phyloP scores from a whole-genome alignment of 2,329 filamentous ascomycete genomes.

The Laburnicola sp. region DNA sequence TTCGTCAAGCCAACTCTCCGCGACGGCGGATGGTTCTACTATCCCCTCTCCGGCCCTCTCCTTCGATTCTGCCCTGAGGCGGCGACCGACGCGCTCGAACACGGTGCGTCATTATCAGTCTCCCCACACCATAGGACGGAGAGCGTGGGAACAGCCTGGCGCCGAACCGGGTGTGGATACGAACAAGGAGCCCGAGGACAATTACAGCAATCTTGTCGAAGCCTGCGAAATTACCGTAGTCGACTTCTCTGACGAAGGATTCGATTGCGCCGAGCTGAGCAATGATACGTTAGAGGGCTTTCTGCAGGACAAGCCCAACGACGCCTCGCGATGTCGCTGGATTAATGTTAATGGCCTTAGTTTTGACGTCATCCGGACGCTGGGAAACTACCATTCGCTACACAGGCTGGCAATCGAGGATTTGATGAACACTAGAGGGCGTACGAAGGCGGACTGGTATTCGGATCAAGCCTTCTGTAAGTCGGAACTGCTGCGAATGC shows the following conservation, averaged over 20 bases:
- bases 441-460: conserved; percentile 92
- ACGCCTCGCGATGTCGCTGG: conserved; percentile 81
- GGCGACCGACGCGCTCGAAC: conserved; percentile 48
- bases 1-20: conserved; percentile 30
- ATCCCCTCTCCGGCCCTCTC: conserved; percentile 38
- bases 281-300: conserved; percentile 74
- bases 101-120: conserved; percentile 52
- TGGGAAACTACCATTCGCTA: conserved; percentile 77
- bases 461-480: conserved; percentile 66
- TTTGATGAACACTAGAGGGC: conserved; percentile 78
- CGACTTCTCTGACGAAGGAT: conserved; percentile 75
- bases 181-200: conserved; percentile 45
- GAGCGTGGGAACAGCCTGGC: conserved; percentile 50
- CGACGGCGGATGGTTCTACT: conserved; percentile 30
- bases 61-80: conserved; percentile 40
- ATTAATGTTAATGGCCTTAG: conserved; percentile 95
- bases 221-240: conserved; percentile 83
- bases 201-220: conserved; percentile 57
- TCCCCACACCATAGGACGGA: conserved; percentile 27
- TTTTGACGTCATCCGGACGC: conserved; percentile 85
- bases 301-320: conserved; percentile 61
- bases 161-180: conserved; percentile 57
- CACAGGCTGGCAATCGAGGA: conserved; percentile 89
- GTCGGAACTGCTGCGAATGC: conserved; percentile 15
- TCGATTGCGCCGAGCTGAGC: conserved; percentile 68